Base-by-base conservation (phyloP, 768 basidiomycete species). In the Naganishia kalamii region DNA sequence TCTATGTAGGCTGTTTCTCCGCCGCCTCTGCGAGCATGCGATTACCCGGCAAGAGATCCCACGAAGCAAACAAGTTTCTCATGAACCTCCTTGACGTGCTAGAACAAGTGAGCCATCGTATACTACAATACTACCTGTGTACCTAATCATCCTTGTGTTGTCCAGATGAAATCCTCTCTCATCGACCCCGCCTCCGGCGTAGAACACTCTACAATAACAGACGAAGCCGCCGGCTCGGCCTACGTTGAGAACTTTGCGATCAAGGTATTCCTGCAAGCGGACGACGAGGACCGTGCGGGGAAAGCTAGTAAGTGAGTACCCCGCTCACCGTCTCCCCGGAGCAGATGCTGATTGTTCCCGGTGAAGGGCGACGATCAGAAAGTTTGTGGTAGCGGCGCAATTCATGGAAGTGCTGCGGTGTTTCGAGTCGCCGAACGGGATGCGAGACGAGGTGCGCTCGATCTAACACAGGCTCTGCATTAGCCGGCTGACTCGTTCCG, bases 211-310 rank as follows among this genome's bases (percentile, higher is more conserved):
- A 68, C 66, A 2, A 68, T 97, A 63, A 87, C 89, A 66, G 84
- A 86, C 64, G 92, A 97, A 72, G 79, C 84, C 10, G 91, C 86
- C 0, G 88, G 89, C 43, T 85, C 88, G 2, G 90, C 91, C 3
- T 93, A 91, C 72, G 85, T 98, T 51, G 92, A 97, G 81, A 92
- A 93, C 79, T 98, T 98, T 81, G 93, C 90, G 1, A 79, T 93
- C 27, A 87, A 83, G 66, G 85, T 98, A n/a, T 99, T 99, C 78
- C 80, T 81, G 11, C 81, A 82, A 70, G 94, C 94, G 21, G 96
- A 99, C 75, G 87, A 88, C 71, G 92, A 94, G 75, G 96, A 98
- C 76, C 81, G 94, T 48, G 83, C 80, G 15, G 91, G 88, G 0
- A 81, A 80, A 47, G 85, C 88, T 15, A 88, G 87, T 35, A 86